A percentile compares a stretch with the other conserved stretches of the same genome.
Evolutionary conservation across 2,329 filamentous ascomycete genomes (phyloP).

Genomic region (Westerdykella sp.): DNA sequence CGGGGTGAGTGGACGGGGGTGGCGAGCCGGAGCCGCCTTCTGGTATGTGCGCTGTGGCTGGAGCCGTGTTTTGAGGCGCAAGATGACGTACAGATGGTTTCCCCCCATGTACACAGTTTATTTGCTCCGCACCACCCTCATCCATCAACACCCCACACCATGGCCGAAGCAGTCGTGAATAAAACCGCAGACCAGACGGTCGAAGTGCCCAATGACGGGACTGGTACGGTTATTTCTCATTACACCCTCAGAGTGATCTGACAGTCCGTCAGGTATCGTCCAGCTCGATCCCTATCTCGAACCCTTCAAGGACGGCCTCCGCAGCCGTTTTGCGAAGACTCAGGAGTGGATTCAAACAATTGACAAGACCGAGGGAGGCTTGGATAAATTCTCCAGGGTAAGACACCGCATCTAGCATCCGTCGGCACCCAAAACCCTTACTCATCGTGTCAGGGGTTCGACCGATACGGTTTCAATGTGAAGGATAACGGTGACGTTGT

Average conservation of each 20-base stretch:
- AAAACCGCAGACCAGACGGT: neutral
- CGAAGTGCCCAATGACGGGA: constrained; percentile 57
- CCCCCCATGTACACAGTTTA: neutral
- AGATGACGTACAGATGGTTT: no score
- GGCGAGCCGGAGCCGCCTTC: neutral
- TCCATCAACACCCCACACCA: constrained; percentile 1
- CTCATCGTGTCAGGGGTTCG: constrained; percentile 59
- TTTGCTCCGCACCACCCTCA: neutral
- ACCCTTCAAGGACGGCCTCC: constrained; percentile 74
- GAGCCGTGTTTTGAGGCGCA: no score
- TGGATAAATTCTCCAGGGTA: constrained; percentile 87
- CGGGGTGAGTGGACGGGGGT: neutral
- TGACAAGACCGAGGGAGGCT: constrained; percentile 74
- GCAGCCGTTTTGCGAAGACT: constrained; percentile 68
- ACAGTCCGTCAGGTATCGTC: constrained; percentile 62
- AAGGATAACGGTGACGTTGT: constrained; percentile 74
- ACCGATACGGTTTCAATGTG: constrained; percentile 81
- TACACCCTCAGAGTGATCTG: constrained; percentile 10
- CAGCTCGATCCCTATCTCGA: constrained; percentile 83
- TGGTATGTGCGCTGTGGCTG: neutral
- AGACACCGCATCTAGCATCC: constrained; percentile 12
- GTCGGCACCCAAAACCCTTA: constrained; percentile 9
- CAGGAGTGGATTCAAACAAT: constrained; percentile 84
- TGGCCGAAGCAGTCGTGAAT: neutral
- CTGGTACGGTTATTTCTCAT: constrained; percentile 48